These are phyloP conservation scores for Pythium monospermum DNA, from an alignment of 352 stramenopile genomes.

Conservation along the genomic window DNA sequence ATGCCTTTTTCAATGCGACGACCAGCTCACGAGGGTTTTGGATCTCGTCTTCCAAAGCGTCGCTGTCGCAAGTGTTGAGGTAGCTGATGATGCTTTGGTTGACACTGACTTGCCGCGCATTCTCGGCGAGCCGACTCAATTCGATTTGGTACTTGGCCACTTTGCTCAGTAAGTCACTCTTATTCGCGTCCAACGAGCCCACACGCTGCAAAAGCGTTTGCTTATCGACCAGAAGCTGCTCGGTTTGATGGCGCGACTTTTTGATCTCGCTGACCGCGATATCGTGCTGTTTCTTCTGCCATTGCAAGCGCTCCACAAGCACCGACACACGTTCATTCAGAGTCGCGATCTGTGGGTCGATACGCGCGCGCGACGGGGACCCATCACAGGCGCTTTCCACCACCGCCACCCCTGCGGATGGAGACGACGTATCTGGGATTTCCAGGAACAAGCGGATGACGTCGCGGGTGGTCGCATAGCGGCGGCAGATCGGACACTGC, in stretches of 20 bases:
- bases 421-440: slow-evolving; percentile 30
- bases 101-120: slow-evolving; percentile 34
- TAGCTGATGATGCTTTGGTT: slow-evolving; percentile 77
- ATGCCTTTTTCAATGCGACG: slow-evolving; percentile 75
- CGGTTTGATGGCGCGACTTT: slow-evolving; percentile 51
- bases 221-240: slow-evolving; percentile 60
- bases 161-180: slow-evolving; percentile 58
- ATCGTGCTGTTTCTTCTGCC: slow-evolving; percentile 76
- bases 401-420: neutral
- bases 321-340: slow-evolving; percentile 49
- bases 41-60: slow-evolving; percentile 66
- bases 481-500: slow-evolving; percentile 71
- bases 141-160: slow-evolving; percentile 77
- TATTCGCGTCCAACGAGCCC: slow-evolving; percentile 34
- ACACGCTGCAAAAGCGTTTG: slow-evolving; percentile 53
- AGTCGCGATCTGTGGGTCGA: slow-evolving; percentile 27
- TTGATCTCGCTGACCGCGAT: slow-evolving; percentile 49
- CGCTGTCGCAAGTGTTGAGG: slow-evolving; percentile 63
- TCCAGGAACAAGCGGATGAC: slow-evolving; percentile 70
- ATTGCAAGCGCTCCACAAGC: slow-evolving; percentile 68
- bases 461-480: slow-evolving; percentile 32
- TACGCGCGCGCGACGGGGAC: slow-evolving; percentile 3
- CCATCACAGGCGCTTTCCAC: no score
- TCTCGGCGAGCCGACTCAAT: slow-evolving; percentile 55
- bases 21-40: slow-evolving; percentile 75